Evolutionary conservation across 306 rosid species (phyloP).

Genomic region (Vigna radiata): DNA sequence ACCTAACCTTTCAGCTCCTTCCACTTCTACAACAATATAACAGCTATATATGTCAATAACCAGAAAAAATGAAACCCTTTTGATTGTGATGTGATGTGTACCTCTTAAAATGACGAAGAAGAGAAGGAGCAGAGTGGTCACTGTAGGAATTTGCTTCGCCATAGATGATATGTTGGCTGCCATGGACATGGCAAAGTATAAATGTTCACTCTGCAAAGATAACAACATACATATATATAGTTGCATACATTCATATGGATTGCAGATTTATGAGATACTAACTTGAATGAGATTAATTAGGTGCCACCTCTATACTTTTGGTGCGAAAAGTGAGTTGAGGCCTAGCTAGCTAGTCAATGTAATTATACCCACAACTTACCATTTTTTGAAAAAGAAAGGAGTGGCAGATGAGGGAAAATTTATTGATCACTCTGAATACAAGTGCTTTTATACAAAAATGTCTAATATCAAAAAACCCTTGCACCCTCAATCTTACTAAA

Average conservation of each 20-base stretch:
- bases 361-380: not conserved
- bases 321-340: not conserved
- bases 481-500: not conserved
- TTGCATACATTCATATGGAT: not conserved
- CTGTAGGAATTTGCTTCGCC: not conserved
- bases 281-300: not conserved
- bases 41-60: not conserved
- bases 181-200: not conserved
- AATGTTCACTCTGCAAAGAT: not conserved
- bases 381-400: not conserved
- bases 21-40: conserved; percentile 32
- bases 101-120: not conserved
- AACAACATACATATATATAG: not conserved
- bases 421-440: not conserved
- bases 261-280: not conserved
- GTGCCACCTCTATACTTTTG: not conserved
- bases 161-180: not conserved
- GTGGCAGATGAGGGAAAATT: not conserved
- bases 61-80: not conserved
- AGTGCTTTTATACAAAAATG: not conserved
- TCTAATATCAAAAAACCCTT: not conserved
- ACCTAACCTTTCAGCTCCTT: conserved; percentile 31
- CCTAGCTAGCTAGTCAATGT: not conserved
- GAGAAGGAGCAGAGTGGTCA: not conserved
- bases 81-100: not conserved